Base-by-base conservation (phyloP, 1,284 basidiomycete species). In the Papiliotrema flavescens region DNA sequence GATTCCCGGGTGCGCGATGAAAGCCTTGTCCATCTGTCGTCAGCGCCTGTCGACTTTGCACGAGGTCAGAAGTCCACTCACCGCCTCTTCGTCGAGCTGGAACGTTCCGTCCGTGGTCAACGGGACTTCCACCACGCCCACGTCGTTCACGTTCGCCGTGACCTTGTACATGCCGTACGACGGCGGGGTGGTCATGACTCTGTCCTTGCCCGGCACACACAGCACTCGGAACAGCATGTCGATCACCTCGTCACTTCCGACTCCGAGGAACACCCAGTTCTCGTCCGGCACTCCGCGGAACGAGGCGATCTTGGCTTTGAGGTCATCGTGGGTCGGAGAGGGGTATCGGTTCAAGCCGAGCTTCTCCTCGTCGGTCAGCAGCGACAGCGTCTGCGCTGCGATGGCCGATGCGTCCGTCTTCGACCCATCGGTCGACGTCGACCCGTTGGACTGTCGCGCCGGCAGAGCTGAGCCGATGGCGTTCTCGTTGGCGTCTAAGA, bases 401-500 rank as follows among this genome's bases (percentile, higher is more conserved):
- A 62, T 49, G 1, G 47, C 46, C 17, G 35, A 34, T 26, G 42
- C 35, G 6, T 56, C 53, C 15, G 48, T 52, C 8, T 51, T 20
- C 1, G 32, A 28, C 15, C 35, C 36, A n/a, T 42, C 40, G 45
- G 26, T 6, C 7, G 34, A 19, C 17, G 34, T 35, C 11, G 17
- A 15, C n/a, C 34, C 28, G 26, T 46, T 39, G 20, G 35, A 46
- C n/a, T 39, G 32, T 15, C 46, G 26, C 14, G 19, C 14, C 20
- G 82, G 79, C n/a, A 97, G 85, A 1, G 89, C 86, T 70, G 91
- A 89, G 0, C 95, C 95, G 43, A 95, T 81, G 0, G 92, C 84
- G 73, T 98, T 98, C 79, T 98, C 95, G 76, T 98, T 98, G 32
- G 96, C 96, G 67, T 99, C 96, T 34, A 99, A 84, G n/a, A 99